A percentile compares a stretch with the other conserved stretches of the same genome.
phyloP scores from a whole-genome alignment of 257 asterid genomes.

The Forsythia suspensa region DNA sequence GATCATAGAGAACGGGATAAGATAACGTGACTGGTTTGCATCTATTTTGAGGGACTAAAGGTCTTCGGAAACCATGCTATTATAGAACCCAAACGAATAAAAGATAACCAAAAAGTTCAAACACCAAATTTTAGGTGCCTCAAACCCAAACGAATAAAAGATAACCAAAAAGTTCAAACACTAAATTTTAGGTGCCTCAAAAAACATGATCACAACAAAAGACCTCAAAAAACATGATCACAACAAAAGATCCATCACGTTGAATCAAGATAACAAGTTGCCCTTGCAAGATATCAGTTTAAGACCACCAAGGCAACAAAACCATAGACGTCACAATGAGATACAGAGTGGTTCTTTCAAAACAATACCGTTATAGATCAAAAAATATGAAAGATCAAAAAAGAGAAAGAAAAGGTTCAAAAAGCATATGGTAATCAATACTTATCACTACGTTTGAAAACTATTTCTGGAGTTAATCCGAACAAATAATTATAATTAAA shows the following conservation, averaged over 20 bases:
- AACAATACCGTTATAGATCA: not conserved
- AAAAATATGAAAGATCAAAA: not conserved
- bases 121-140: not conserved
- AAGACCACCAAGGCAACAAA: not conserved
- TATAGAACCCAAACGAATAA: not conserved
- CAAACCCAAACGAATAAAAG: not conserved
- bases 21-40: not conserved
- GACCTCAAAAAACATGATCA: not conserved
- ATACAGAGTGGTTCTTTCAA: not conserved
- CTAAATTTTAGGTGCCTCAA: not conserved
- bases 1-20: not conserved
- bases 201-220: no score
- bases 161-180: not conserved
- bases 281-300: not conserved
- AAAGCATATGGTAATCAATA: not conserved
- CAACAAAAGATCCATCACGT: not conserved
- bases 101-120: not conserved
- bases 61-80: not conserved
- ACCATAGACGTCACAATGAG: not conserved
- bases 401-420: not conserved
- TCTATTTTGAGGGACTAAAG: not conserved
- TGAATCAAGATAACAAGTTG: not conserved
- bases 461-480: not conserved
- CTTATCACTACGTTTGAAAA: not conserved
- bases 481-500: no score